Evolutionary conservation across 1,284 basidiomycete species (phyloP), one percentile per base, ranked within the genome.

Genomic region (Athelia psychrophila): DNA sequence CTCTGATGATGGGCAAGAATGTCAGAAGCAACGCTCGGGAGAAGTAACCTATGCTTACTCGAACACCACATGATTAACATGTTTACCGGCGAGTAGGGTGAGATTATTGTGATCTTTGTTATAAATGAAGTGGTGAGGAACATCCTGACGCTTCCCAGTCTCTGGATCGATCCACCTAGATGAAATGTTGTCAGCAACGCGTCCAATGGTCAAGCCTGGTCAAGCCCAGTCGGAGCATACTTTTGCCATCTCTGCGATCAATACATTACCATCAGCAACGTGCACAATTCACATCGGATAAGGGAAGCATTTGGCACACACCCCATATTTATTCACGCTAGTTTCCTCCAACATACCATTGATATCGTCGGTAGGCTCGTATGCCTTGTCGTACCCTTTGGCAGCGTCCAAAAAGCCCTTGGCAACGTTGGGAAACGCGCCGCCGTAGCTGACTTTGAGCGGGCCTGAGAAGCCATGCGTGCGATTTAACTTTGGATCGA

Each of bases 71-170:
- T 74, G 71, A 15, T 73, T 70, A 13, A 80, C 79, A 1, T 72
- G 68, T 46, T 69, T 72, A 6, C 69, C 66, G 9, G 62, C 64
- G 3, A 71, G 25, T n/a, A 82, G 67, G 4, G 62, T 60, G 9
- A 82, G 52, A 47, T 79, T 80, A 22, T 68, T 64, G 50, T 73
- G 74, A 18, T 64, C 56, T 49, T 80, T 73, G 35, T 77, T 78
- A 58, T 86, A 86, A 15, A 86, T 64, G 54, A 79, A 84, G 56
- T 74, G 53, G 56, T 84, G 81, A 2, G 85, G 75, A 3, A 77
- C 61, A 58, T 86, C 83, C 0, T 77, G 84, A 10, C 84, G 79
- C 46, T 59, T 75, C 25, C 85, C 85, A 0, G 75, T 81, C 23
- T 67, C 57, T 0, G 57, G 62, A 52, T 81, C 72, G 16, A 84